Base-by-base conservation (phyloP, 306 rosid species). In the Acmispon strigosus region DNA sequence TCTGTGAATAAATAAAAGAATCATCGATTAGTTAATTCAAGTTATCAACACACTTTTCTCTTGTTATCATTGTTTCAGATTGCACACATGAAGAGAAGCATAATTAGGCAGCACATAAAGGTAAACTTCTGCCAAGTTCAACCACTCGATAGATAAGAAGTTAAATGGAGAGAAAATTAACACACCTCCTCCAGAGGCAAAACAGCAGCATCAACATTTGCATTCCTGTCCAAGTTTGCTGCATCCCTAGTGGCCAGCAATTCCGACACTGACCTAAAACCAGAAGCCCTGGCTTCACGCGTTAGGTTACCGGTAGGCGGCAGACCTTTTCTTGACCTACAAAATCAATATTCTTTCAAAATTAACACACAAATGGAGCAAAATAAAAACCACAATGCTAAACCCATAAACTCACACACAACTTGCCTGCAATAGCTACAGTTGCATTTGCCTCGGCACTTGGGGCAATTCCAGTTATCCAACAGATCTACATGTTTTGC, bases 371-470 rank as follows among this genome's bases (percentile, higher is more conserved):
- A 20, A 27, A 47, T 12, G 2, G 18, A 27, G 22, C 19, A 64
- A 17, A 72, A n/a, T 3, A 61, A 15, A 41, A 32, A 43, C 7
- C 8, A 18, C 12, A 72, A 14, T 1, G 37, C n/a, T 42, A 48
- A 24, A 17, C 32, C 19, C 24, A 54, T n/a, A 67, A 73, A 27
- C 44, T 50, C 36, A 20, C 17, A 20, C 5, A 20, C 17, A 36
- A 44, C 87, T 78, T 76, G 83, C 99, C 58, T 78, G 91, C 99
- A 94, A 12, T 18, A 4, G 66, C 97, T 94, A 52, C 97, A 91
- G 60, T 89, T 91, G 84, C 99, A 94, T 11, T 70, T 45, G 67
- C 82, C 88, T 77, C 83, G 73, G 72, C 99, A 94, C 69, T 34
- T 94, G 7, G 97, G 97, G 64, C 99, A 94, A 1, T 3, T 34